phyloP scores from a whole-genome alignment of 169 alveolate species.

The Condylostoma magnum region DNA sequence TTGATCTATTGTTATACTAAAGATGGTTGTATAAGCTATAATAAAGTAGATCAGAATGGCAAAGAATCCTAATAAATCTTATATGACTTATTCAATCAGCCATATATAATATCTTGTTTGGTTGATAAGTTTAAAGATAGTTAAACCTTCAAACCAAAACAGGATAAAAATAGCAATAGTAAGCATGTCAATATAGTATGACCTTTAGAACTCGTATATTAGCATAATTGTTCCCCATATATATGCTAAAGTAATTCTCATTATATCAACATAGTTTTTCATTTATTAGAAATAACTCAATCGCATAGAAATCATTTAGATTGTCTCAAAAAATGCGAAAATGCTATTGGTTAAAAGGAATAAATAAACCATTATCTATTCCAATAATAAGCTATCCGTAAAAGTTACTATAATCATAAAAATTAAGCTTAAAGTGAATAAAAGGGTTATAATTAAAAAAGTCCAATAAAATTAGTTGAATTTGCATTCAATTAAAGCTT shows the following conservation, averaged over 20 bases:
- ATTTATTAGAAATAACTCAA: not conserved
- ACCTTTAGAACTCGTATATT: not conserved
- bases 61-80: not conserved
- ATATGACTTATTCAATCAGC: not conserved
- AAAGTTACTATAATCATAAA: not conserved
- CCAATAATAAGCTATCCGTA: not conserved
- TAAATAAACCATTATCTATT: not conserved
- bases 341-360: not conserved
- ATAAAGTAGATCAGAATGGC: not conserved
- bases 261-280: not conserved
- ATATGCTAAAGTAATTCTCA: not conserved
- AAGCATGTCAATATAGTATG: not conserved
- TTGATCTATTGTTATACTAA: not conserved
- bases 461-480: not conserved
- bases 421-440: not conserved
- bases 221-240: not conserved
- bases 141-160: not conserved
- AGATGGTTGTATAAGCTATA: not conserved
- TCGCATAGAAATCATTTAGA: not conserved
- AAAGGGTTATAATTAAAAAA: not conserved
- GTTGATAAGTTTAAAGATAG: not conserved
- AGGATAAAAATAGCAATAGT: not conserved
- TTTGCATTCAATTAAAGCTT: not conserved
- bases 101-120: not conserved
- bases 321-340: not conserved